A percentile compares a stretch with the other conserved stretches of the same genome.
phyloP scores from a whole-genome alignment of 116 monocot species.

The Zostera marina region DNA sequence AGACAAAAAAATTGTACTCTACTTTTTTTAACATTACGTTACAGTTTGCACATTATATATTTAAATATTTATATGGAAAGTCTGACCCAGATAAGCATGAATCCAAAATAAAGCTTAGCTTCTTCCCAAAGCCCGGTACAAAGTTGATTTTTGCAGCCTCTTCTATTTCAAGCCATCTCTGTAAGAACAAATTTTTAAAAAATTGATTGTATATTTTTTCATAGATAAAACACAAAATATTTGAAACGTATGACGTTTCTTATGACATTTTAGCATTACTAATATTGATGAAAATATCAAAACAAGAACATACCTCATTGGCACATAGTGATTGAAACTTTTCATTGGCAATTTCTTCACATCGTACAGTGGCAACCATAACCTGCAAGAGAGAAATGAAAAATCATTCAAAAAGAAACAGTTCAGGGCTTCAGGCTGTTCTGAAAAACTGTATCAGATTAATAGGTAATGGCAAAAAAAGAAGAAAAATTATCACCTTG shows the following conservation, averaged over 20 bases:
- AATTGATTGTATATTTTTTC: neutral
- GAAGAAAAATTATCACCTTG: constrained; percentile 29
- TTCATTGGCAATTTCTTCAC: constrained; percentile 97
- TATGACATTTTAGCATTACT: neutral
- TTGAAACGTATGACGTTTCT: neutral
- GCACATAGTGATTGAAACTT: constrained; percentile 47
- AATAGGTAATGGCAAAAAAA: neutral
- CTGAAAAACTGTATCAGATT: neutral
- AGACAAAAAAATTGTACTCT: too few species aligned
- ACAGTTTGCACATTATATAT: neutral
- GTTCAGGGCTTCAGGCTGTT: too few species aligned
- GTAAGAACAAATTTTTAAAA: neutral
- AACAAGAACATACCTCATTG: constrained; percentile 35
- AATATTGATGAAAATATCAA: neutral
- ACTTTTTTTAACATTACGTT: neutral
- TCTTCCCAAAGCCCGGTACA: constrained; percentile 78
- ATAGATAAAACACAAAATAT: neutral
- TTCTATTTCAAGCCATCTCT: constrained; percentile 82
- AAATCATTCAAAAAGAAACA: neutral
- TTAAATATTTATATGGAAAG: neutral
- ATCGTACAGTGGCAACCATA: constrained; percentile 98
- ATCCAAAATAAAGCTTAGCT: constrained; percentile 55
- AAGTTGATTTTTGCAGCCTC: constrained; percentile 47
- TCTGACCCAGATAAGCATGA: constrained; percentile 63
- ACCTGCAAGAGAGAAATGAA: constrained; percentile 32